These are phyloP conservation scores for Lasiodiplodia sp. DNA, from an alignment of 2,329 filamentous ascomycete genomes.

Conservation along the genomic window DNA sequence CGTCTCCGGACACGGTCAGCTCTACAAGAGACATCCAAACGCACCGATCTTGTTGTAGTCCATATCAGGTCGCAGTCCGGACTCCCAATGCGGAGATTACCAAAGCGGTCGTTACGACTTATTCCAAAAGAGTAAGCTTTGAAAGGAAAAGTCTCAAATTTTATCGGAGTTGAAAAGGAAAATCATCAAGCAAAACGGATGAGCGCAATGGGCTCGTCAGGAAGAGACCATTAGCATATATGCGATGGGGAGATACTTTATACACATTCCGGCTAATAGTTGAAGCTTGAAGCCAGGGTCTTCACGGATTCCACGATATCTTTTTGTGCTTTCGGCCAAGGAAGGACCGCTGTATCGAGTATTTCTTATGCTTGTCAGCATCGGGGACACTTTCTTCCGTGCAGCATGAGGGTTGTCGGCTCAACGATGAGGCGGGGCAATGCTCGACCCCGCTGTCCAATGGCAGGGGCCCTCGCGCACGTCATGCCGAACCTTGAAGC, in stretches of 20 bases:
- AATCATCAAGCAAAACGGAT: background rate
- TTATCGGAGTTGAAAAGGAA: too few species aligned
- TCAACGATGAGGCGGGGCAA: slow-evolving; percentile 13
- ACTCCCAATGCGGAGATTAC: too few species aligned
- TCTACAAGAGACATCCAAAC: too few species aligned
- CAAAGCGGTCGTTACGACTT: background rate
- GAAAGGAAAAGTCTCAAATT: too few species aligned
- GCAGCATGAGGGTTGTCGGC: background rate
- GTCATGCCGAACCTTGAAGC: background rate
- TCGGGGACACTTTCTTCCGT: slow-evolving; percentile 10
- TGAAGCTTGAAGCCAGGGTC: background rate
- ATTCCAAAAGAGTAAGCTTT: background rate
- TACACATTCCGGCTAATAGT: slow-evolving; percentile 1
- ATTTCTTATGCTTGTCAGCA: background rate
- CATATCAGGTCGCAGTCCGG: too few species aligned
- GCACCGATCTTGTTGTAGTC: too few species aligned
- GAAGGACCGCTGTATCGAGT: background rate
- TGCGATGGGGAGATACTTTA: background rate
- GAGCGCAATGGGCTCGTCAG: background rate
- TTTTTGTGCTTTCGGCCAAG: background rate
- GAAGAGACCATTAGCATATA: background rate
- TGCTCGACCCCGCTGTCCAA: background rate
- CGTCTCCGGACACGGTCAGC: background rate
- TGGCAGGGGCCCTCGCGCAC: background rate
- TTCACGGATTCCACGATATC: background rate